Evolutionary conservation across 176 grass and related monocot genomes (phyloP).

Genomic region (Phragmites australis): DNA sequence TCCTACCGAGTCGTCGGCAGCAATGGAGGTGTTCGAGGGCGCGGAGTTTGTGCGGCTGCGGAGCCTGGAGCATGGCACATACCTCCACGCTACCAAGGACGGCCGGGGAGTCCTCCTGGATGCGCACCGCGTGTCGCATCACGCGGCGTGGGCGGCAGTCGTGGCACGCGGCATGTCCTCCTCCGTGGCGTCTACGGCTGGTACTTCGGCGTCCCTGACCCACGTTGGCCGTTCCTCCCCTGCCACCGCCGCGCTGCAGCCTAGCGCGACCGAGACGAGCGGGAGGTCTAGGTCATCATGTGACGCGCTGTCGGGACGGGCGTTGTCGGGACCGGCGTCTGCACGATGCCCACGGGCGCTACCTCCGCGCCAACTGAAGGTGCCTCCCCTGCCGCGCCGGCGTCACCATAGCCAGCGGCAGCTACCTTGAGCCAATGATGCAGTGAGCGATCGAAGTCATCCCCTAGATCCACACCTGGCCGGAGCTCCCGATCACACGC

Average conservation of each 20-base stretch:
- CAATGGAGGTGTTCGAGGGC: conserved; percentile 32
- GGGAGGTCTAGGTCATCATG: not conserved
- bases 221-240: not conserved
- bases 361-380: no score
- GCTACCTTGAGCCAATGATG: no score
- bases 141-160: not conserved
- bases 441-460: no score
- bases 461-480: no score
- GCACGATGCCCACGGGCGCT: no score
- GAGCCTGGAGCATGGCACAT: conserved; percentile 1
- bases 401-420: no score
- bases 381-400: no score
- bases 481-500: no score
- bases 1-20: not conserved
- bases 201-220: not conserved
- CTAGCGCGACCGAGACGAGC: not conserved
- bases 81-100: conserved; percentile 1
- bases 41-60: conserved; percentile 29
- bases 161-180: not conserved
- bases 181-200: conserved; percentile 6
- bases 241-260: not conserved
- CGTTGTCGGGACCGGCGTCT: no score
- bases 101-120: not conserved
- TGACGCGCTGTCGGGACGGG: no score
- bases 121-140: not conserved